A percentile compares a stretch with the other conserved stretches of the same genome.
phyloP scores from a whole-genome alignment of 306 rosid genomes.

The Pueraria montana region DNA sequence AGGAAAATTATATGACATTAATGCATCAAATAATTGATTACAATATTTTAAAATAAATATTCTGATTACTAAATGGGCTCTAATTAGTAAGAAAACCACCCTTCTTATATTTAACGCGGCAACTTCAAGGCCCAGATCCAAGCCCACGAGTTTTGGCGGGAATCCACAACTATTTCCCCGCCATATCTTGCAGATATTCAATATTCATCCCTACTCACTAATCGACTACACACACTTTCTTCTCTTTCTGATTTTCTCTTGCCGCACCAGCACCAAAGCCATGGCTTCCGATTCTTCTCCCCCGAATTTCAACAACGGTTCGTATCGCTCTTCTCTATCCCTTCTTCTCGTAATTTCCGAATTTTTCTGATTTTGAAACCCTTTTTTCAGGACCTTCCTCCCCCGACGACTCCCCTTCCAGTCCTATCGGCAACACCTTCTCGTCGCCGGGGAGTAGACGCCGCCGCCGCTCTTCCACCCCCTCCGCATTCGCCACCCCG shows the following conservation, averaged over 20 bases:
- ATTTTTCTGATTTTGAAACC: background rate
- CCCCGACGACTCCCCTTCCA: conserved; percentile 82
- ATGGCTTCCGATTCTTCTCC: conserved; percentile 94
- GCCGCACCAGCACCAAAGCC: conserved; percentile 5
- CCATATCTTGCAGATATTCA: conserved; percentile 47
- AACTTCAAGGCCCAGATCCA: conserved; percentile 28
- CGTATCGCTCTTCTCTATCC: conserved; percentile 3
- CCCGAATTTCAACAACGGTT: conserved; percentile 67
- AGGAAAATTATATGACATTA: no score
- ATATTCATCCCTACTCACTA: background rate
- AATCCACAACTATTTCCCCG: conserved; percentile 53
- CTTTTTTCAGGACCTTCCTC: conserved; percentile 76
- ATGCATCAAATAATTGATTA: no score
- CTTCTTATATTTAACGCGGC: background rate
- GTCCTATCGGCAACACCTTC: conserved; percentile 85
- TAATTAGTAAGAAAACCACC: background rate
- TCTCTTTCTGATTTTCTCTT: conserved; percentile 1
- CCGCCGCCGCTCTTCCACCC: conserved; percentile 69
- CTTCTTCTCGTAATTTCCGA: background rate
- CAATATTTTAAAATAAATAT: no score
- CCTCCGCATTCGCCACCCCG: conserved; percentile 70
- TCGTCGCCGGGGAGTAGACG: conserved; percentile 72
- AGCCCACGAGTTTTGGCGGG: conserved; percentile 60
- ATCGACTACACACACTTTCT: background rate
- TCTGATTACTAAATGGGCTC: no score